Base-by-base conservation (phyloP, 2,329 filamentous ascomycete genomes). In the Alternaria sp. region DNA sequence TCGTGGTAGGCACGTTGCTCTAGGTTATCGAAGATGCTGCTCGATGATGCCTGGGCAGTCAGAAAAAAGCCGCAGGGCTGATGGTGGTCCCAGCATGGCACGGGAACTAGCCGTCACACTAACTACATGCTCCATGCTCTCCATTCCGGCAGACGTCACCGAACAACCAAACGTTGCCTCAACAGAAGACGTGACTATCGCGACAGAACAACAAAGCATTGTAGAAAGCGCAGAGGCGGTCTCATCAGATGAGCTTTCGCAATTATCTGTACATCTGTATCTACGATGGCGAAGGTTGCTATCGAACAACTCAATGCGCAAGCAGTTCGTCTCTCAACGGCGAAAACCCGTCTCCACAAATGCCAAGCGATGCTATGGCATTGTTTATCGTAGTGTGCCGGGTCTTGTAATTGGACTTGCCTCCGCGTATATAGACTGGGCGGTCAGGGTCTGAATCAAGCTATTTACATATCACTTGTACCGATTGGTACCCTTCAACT, bases 31-130 rank as follows among this genome's bases (percentile, higher is more conserved):
- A 36, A 41, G 9, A 24, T 44, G 51, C 51, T 38, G 55, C 49
- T 51, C 30, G 18, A 38, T 48, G 49, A 47, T 59, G 56, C 49
- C 43, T 18, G 56, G 49, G 57, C 57, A 59, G 51, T 30, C 34
- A 26, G 22, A 9, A 54, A 36, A 41, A 53, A 47, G 24, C 42
- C 30, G 28, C 30, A 49, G 18, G 42, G 30, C 22, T 54, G 36
- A 36, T n/a, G 30, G 46, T 30, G 46, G 28, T 38, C 44, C 24
- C 57, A 26, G 32, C 36, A 14, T 43, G 48, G 52, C 32, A 30
- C 34, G 57, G 56, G 24, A 54, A 43, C 57, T 55, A 59, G 48
- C 30, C 22, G 52, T 47, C 44, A 18, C 46, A 39, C 44, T 56
- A 59, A 20, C 22, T 30, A 51, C 30, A 30, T n/a, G 52, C 42